These are phyloP conservation scores for Alternaria sp. DNA, from an alignment of 2,329 filamentous ascomycete genomes.

Conservation along the genomic window DNA sequence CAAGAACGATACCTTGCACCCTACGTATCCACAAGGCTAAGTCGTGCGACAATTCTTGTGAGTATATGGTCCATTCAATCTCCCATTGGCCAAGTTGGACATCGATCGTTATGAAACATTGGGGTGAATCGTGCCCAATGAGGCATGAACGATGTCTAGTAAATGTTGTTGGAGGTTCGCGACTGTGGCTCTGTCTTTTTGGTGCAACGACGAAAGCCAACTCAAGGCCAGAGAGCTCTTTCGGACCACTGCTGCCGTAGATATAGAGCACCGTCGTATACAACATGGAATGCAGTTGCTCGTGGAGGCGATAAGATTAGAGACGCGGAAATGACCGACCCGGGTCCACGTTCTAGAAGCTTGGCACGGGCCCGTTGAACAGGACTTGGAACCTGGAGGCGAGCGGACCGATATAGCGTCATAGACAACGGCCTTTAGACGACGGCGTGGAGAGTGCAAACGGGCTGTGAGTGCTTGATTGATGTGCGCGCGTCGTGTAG, in stretches of 20 bases:
- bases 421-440: slow-evolving; percentile 9
- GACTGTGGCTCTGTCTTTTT: not conserved
- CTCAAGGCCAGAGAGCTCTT: not conserved
- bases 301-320: slow-evolving; percentile 1
- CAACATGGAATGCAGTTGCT: not conserved
- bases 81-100: not conserved
- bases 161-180: not conserved
- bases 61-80: not conserved
- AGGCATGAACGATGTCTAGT: not conserved
- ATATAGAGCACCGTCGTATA: not conserved
- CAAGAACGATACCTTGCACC: not conserved
- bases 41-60: not conserved
- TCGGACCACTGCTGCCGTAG: not conserved
- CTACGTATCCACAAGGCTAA: not conserved
- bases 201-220: not conserved
- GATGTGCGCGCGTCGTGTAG: not conserved
- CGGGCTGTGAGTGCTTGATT: not conserved
- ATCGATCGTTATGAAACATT: not conserved
- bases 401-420: slow-evolving; percentile 23
- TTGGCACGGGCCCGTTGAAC: slow-evolving; percentile 6
- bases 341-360: slow-evolving; percentile 21
- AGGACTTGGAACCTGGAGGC: slow-evolving; percentile 3
- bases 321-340: slow-evolving; percentile 6
- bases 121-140: not conserved
- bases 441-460: not conserved